Conservation (phyloP, 805 yeast genomes). For the Wickerhamiella allomyrinae region DNA sequence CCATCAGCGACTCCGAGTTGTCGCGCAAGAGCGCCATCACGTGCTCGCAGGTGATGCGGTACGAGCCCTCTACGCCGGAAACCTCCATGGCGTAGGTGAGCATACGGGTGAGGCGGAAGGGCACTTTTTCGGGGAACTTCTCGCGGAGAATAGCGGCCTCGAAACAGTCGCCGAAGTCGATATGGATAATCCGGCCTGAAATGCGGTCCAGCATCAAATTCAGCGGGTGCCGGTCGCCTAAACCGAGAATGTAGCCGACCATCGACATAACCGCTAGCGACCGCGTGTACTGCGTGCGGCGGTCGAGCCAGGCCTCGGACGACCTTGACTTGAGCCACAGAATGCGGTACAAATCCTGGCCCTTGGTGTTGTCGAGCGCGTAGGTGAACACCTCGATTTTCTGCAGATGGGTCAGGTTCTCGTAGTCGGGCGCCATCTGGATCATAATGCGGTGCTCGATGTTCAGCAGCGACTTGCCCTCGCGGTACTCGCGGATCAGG, state of each 20-base stretch:
- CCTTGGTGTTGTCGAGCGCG: constrained; percentile 87
- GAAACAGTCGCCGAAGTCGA: constrained; percentile 98
- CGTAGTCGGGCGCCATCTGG: constrained; percentile 97
- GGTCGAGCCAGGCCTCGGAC: constrained; percentile 94
- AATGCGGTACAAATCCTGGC: constrained; percentile 90
- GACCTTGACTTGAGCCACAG: constrained; percentile 93
- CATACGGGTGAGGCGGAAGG: constrained; percentile 94
- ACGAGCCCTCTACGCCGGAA: constrained; percentile 95
- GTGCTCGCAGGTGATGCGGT: constrained; percentile 90
- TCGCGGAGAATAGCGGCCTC: constrained; percentile 96
- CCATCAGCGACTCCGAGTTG: constrained; percentile 93
- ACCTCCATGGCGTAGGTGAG: constrained; percentile 97
- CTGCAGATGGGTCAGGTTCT: constrained; percentile 71
- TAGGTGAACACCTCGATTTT: constrained; percentile 95
- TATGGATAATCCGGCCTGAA: constrained; percentile 92
- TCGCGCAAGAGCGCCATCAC: constrained; percentile 91
- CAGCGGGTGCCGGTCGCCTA: constrained; percentile 97
- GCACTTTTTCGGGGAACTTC: constrained; percentile 95
- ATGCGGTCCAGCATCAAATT: constrained; percentile 87
- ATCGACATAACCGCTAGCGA: constrained; percentile 97
- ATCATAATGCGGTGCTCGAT: constrained; percentile 92
- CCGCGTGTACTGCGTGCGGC: constrained; percentile 90
- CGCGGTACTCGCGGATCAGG: constrained; percentile 82
- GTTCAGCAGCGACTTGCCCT: constrained; percentile 73
- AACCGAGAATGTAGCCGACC: constrained; percentile 93